Conservation (phyloP, 2,329 filamentous ascomycete genomes). For the Fusarium sp. region DNA sequence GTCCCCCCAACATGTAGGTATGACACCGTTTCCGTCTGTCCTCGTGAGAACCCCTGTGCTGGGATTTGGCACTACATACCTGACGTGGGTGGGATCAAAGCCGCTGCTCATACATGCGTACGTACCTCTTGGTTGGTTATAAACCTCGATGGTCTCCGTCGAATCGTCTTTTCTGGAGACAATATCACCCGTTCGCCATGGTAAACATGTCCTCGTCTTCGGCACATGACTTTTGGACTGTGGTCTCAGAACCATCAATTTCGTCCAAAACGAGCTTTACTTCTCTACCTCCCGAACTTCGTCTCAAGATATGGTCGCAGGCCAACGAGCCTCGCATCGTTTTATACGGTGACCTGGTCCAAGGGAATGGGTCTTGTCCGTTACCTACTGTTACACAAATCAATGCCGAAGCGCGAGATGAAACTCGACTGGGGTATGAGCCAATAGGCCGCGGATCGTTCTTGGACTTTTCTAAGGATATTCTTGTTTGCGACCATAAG, state of each 20-base stretch:
- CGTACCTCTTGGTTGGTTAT: slow-evolving; percentile 25
- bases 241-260: slow-evolving; percentile 12
- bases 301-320: slow-evolving; percentile 54
- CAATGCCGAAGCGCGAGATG: slow-evolving; percentile 51
- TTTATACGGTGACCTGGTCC: slow-evolving; percentile 52
- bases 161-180: slow-evolving; percentile 18
- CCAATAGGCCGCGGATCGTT: slow-evolving; percentile 52
- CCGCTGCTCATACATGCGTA: slow-evolving; percentile 26
- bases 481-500: slow-evolving; percentile 54
- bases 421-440: slow-evolving; percentile 53
- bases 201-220: slow-evolving; percentile 16
- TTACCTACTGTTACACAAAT: slow-evolving; percentile 53
- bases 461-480: slow-evolving; percentile 53
- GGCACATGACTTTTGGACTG: slow-evolving; percentile 13
- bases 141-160: slow-evolving; percentile 32
- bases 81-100: slow-evolving; percentile 46
- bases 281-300: slow-evolving; percentile 52
- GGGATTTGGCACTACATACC: slow-evolving; percentile 34
- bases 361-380: slow-evolving; percentile 48
- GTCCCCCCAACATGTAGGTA: slow-evolving; percentile 44
- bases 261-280: slow-evolving; percentile 42
- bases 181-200: slow-evolving; percentile 16
- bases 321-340: slow-evolving; percentile 53
- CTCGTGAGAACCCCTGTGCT: slow-evolving; percentile 44
- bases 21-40: slow-evolving; percentile 48